phyloP scores from a whole-genome alignment of 2,329 filamentous ascomycete genomes.

The Epichloe amarillans region DNA sequence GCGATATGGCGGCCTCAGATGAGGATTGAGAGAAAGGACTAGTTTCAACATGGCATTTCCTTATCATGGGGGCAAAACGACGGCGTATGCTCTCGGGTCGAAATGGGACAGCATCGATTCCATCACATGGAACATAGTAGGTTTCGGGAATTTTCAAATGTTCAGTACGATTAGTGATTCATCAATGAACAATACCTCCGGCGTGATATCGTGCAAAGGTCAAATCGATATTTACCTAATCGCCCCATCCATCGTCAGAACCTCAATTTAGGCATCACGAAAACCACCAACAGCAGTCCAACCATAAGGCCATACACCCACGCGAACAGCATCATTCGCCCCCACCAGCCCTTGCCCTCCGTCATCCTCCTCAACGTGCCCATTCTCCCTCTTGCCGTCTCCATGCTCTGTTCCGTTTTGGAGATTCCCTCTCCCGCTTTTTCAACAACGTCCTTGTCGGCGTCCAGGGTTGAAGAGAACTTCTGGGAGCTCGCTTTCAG shows the following conservation, averaged over 20 bases:
- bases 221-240: background rate
- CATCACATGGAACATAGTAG: background rate
- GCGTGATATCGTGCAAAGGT: background rate
- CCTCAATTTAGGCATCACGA: constrained; percentile 74
- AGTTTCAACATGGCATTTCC: background rate
- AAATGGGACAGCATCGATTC: background rate
- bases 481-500: constrained; percentile 63
- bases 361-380: constrained; percentile 64
- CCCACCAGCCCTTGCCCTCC: constrained; percentile 81
- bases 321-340: constrained; percentile 67
- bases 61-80: background rate
- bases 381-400: constrained; percentile 65
- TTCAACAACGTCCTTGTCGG: constrained; percentile 56
- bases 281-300: constrained; percentile 65
- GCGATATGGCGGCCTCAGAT: background rate
- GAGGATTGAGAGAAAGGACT: background rate
- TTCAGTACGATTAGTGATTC: background rate
- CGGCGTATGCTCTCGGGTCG: background rate
- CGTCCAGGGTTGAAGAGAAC: constrained; percentile 59
- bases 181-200: background rate
- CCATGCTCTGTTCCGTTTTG: constrained; percentile 62
- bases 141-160: too few relatives aligned
- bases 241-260: constrained; percentile 38
- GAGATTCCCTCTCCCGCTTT: constrained; percentile 64
- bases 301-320: constrained; percentile 76